These are phyloP conservation scores for Candida nonsorbophila DNA, from an alignment of 805 yeast genomes.

Conservation along the genomic window DNA sequence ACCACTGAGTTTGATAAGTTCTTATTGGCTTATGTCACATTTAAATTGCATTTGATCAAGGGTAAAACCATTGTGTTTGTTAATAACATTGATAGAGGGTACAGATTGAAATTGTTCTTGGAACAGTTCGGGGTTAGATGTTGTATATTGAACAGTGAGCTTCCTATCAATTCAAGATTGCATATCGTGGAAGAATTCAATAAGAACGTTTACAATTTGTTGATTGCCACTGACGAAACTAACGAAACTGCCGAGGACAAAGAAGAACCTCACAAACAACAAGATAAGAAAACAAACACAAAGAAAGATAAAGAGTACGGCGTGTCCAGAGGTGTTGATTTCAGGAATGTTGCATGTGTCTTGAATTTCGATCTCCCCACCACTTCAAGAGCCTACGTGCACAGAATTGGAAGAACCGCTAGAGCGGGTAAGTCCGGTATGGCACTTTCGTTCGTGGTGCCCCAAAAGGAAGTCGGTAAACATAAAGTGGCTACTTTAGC, in stretches of 20 bases:
- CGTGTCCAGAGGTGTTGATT: slow-evolving; percentile 95
- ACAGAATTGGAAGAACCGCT: slow-evolving; percentile 95
- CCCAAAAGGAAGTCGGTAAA: slow-evolving; percentile 77
- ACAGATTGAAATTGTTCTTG: slow-evolving; percentile 80
- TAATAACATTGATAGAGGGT: slow-evolving; percentile 92
- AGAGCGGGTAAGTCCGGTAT: slow-evolving; percentile 95
- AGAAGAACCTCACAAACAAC: slow-evolving; percentile 44
- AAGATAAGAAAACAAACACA: slow-evolving; percentile 19
- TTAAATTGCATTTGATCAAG: slow-evolving; percentile 79
- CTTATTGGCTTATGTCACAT: slow-evolving; percentile 82
- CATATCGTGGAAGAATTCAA: slow-evolving; percentile 96
- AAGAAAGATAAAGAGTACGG: slow-evolving; percentile 76
- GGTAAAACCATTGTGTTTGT: slow-evolving; percentile 92
- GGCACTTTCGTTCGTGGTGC: slow-evolving; percentile 88
- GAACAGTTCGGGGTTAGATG: slow-evolving; percentile 92
- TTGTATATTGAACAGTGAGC: slow-evolving; percentile 85
- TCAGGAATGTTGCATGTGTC: slow-evolving; percentile 93
- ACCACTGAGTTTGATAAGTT: slow-evolving; percentile 90
- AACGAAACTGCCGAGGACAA: slow-evolving; percentile 48
- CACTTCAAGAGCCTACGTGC: slow-evolving; percentile 83
- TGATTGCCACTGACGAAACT: slow-evolving; percentile 94
- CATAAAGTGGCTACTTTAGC: slow-evolving; percentile 74
- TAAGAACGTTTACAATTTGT: slow-evolving; percentile 75
- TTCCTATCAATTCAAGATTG: slow-evolving; percentile 87
- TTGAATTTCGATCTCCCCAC: slow-evolving; percentile 91